These are phyloP conservation scores for Gyrodon lividus DNA, from an alignment of 768 basidiomycete species.

Conservation along the genomic window DNA sequence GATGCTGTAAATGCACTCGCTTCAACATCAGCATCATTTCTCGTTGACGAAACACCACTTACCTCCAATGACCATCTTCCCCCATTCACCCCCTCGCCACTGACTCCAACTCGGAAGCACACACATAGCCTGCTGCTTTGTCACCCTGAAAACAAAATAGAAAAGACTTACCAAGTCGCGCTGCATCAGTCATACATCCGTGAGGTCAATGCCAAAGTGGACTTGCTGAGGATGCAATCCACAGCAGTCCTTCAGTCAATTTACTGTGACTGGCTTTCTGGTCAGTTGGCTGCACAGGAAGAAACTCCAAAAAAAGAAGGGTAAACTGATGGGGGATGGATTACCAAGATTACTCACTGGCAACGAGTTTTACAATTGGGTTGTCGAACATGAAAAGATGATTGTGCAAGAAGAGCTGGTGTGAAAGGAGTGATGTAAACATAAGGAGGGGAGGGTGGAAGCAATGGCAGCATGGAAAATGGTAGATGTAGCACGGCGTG, in stretches of 20 bases:
- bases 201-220: slow-evolving; percentile 1
- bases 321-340: slow-evolving; percentile 16
- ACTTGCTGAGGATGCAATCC: slow-evolving; percentile 14
- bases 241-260: slow-evolving; percentile 11
- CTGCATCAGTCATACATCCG: background rate
- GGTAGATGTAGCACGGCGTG: slow-evolving; percentile 10
- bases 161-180: background rate
- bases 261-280: slow-evolving; percentile 10
- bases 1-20: background rate
- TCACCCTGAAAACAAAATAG: background rate
- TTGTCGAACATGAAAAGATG: slow-evolving; percentile 5
- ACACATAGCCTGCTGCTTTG: background rate
- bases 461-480: slow-evolving; percentile 18
- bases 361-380: slow-evolving; percentile 17
- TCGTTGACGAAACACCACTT: slow-evolving; percentile 2
- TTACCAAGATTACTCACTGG: slow-evolving; percentile 21
- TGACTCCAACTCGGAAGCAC: background rate
- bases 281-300: slow-evolving; percentile 17
- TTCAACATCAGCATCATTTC: slow-evolving; percentile 9
- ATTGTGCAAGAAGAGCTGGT: slow-evolving; percentile 1
- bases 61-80: slow-evolving; percentile 1
- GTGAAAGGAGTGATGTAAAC: background rate
- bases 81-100: background rate
- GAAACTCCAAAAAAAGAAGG: slow-evolving; percentile 11
- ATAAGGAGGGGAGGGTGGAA: background rate